Base-by-base conservation (phyloP, 495 filamentous ascomycete species). In the Penicillium daleae region DNA sequence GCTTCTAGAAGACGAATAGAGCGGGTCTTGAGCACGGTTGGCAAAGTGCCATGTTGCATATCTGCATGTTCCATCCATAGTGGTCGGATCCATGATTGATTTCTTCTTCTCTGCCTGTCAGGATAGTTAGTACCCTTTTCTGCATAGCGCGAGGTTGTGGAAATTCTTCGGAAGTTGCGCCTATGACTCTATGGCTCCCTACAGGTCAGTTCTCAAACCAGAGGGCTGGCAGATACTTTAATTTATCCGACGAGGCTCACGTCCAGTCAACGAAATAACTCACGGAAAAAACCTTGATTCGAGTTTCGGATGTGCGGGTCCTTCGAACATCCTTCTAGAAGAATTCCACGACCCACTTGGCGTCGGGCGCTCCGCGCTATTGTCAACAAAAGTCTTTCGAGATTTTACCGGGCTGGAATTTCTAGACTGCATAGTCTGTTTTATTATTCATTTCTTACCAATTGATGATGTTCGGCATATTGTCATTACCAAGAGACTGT, bases 381-480 rank as follows among this genome's bases (percentile, higher is more conserved):
- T 48, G 21, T 48, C 22, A 24, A 17, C 15, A n/a, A 42, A 8
- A 15, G 4, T 42, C 7, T 42, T 42, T 19, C 13, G 19, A 6
- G 7, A 22, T 24, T n/a, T n/a, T n/a, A 22, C 19, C 22, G 42
- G 42, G 42, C 42, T 46, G 42, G 19, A n/a, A 42, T 17, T 40
- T 39, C 44, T 60, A 37, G 24, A 26, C 39, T 15, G n/a, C n/a
- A n/a, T n/a, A n/a, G n/a, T 56, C 31, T 49, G 46, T 48, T 60
- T 29, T 50, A 4, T 50, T 44, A 39, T 39, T 31, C 26, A 29
- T 52, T 19, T 9, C 15, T 29, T 29, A 27, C 32, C 32, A 26
- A 31, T 52, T 29, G n/a, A 15, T 26, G 8, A 17, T 37, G 46
- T 32, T 58, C 49, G 63, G 53, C 56, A 57, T 44, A 55, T 39